Evolutionary conservation across 306 rosid genomes (phyloP).

Genomic region (Notholithocarpus densiflorus): DNA sequence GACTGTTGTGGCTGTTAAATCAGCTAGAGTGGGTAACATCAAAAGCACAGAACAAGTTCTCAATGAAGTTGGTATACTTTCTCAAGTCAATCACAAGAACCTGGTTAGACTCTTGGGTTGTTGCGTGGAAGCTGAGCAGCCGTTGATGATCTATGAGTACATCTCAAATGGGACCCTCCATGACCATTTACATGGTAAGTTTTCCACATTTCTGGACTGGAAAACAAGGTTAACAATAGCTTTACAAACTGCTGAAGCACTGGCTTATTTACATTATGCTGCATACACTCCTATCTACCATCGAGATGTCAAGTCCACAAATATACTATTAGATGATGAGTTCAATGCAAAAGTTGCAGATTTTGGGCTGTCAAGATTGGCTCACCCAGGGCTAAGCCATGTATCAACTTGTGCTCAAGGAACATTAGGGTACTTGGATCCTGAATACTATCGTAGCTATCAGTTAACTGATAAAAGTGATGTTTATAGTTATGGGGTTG

Average conservation of each 20-base stretch:
- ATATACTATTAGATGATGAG: conserved; percentile 67
- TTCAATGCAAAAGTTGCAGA: conserved; percentile 81
- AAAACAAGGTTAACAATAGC: conserved; percentile 80
- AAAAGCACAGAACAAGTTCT: conserved; percentile 91
- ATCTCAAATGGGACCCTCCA: conserved; percentile 90
- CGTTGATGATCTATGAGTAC: conserved; percentile 88
- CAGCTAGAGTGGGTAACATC: conserved; percentile 82
- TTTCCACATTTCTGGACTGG: conserved; percentile 70
- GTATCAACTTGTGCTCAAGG: conserved; percentile 99
- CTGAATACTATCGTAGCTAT: conserved; percentile 84
- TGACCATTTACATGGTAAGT: conserved; percentile 77
- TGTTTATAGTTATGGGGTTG: conserved; percentile 91
- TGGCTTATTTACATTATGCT: conserved; percentile 80
- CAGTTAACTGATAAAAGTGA: conserved; percentile 93
- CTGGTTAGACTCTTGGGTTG: conserved; percentile 85
- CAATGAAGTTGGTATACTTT: conserved; percentile 87
- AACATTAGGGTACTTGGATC: conserved; percentile 89
- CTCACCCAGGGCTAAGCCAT: conserved; percentile 82
- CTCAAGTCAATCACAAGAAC: conserved; percentile 93
- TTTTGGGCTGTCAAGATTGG: conserved; percentile 92
- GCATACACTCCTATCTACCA: conserved; percentile 90
- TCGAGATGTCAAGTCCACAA: conserved; percentile 95
- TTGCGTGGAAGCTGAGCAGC: conserved; percentile 79
- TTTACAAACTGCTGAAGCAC: conserved; percentile 83
- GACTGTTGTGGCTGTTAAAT: conserved; percentile 78